phyloP scores from a whole-genome alignment of 148 eudicot genomes.

The Rhododendron vialii region DNA sequence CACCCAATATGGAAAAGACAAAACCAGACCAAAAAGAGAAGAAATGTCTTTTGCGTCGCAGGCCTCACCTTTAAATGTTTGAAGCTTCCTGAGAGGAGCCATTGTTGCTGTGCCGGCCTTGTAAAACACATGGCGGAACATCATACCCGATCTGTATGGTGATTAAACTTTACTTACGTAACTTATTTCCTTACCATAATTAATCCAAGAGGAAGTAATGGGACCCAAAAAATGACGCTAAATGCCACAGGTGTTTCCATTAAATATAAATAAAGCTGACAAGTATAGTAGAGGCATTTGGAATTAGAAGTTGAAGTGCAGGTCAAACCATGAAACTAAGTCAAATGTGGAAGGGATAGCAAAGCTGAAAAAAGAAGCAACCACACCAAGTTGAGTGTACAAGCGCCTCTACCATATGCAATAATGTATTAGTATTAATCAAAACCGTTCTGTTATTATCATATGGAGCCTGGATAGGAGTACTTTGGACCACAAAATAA shows the following conservation, averaged over 20 bases:
- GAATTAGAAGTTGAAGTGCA: not conserved
- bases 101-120: constrained; percentile 8
- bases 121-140: constrained; percentile 16
- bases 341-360: not conserved
- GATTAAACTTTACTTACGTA: not conserved
- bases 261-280: not conserved
- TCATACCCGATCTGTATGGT: constrained; percentile 16
- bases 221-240: not conserved
- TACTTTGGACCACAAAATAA: no score
- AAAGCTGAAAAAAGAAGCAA: not conserved
- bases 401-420: not conserved
- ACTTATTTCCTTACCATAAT: not conserved
- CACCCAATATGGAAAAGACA: not conserved
- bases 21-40: not conserved
- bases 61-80: constrained; percentile 15
- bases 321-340: not conserved
- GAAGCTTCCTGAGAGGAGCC: constrained; percentile 9
- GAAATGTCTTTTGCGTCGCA: not conserved
- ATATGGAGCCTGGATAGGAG: no score
- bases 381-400: not conserved
- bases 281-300: not conserved
- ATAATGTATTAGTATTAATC: not conserved
- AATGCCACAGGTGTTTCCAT: not conserved
- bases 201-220: not conserved
- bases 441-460: no score